A percentile compares a stretch with the other conserved stretches of the same genome.
These are phyloP conservation scores for Phaeosphaeria sp. DNA, from an alignment of 2,329 filamentous ascomycete genomes.

Conservation along the genomic window DNA sequence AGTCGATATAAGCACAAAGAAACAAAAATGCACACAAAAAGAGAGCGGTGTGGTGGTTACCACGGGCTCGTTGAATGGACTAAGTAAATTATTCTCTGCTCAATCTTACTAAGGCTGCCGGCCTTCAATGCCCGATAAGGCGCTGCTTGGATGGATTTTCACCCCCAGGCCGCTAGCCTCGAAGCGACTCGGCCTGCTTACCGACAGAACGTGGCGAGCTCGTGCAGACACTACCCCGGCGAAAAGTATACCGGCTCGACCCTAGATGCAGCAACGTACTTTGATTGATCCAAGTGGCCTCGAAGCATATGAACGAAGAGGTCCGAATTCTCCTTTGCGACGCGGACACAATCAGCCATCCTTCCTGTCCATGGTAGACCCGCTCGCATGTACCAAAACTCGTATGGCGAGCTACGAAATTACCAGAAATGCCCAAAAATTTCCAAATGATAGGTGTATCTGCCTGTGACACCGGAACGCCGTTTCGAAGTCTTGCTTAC, in stretches of 20 bases:
- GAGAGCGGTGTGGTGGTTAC: conserved; percentile 16
- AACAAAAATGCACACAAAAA: conserved; percentile 21
- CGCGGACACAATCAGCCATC: not conserved
- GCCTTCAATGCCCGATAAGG: conserved; percentile 1
- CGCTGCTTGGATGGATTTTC: not conserved
- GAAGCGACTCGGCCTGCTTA: not conserved
- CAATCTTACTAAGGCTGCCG: conserved; percentile 9
- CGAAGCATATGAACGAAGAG: not conserved
- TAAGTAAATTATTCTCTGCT: conserved; percentile 30
- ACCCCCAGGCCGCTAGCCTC: not conserved
- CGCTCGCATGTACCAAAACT: too few relatives aligned
- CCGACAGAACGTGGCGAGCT: not conserved
- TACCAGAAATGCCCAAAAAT: not conserved
- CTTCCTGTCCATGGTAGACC: too few relatives aligned
- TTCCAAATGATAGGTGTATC: not conserved
- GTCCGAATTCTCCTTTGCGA: not conserved
- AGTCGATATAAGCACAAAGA: conserved; percentile 32
- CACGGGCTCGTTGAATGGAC: conserved; percentile 22
- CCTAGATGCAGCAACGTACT: too few relatives aligned
- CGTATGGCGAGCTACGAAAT: not conserved
- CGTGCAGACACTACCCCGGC: not conserved
- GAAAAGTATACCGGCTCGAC: too few relatives aligned
- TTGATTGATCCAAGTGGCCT: not conserved
- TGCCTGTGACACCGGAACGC: not conserved
- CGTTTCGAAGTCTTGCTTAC: conserved; percentile 17